Evolutionary conservation across 2,329 filamentous ascomycete species (phyloP), one percentile per base, ranked within the genome.

Genomic region (Penicillium rolfsii): DNA sequence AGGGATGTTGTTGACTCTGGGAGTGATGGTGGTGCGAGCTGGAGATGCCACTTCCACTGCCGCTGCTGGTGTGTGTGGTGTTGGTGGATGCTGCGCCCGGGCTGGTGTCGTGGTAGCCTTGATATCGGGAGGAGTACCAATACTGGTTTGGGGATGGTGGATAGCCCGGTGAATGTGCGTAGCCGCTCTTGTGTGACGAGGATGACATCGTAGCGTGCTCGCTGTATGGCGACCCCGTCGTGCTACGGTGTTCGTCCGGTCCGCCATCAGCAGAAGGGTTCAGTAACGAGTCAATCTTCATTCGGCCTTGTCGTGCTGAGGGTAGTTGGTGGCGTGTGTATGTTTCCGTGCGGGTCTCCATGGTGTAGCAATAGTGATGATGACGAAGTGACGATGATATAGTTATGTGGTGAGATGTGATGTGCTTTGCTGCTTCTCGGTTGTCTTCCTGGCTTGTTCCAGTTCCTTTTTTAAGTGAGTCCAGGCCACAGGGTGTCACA

Each of bases 241-340:
- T 26, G 52, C 53, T 46, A 64, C 58, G 33, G 41, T 64, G 55
- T 62, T 61, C 45, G 57, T 70, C 59, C 8, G n/a, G 19, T 9
- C 52, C 49, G 41, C 48, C 36, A 28, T 58, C 50, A 14, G 26
- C 57, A 1, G 56, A 48, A 30, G 57, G 74, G 52, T 77, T 77
- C 19, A 74, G 65, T 6, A 76, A 60, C 12, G 72, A 67, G 61
- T 75, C 71, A 58, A 76, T 76, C 41, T 70, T 73, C 72, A 76
- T 76, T 55, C 67, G 69, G 55, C 69, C 72, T 64, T 70, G 69
- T 6, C 71, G 72, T 49, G 64, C 63, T 35, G 71, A 66, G 48
- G 69, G 67, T 57, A 66, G 61, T 14, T 57, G 60, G 40, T 41
- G 52, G 26, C 38, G 52, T 54, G 61, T 52, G 50, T 62, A 63